Evolutionary conservation across 1,139 yeast species (phyloP), one percentile per base, ranked within the genome.

Genomic region (Arxiozyma slooffiae): DNA sequence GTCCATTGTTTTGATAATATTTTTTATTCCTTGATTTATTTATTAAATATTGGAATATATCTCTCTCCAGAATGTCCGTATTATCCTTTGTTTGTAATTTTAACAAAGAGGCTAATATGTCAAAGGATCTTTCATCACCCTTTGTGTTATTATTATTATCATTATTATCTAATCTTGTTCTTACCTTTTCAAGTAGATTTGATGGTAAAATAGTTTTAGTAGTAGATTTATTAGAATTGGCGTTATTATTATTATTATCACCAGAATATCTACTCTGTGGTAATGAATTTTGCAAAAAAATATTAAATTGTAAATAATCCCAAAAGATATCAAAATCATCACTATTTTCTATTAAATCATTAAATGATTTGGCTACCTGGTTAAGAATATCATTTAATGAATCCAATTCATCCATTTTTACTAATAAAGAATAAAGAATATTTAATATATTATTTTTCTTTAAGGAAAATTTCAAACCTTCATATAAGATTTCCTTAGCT

Each of bases 301-400:
- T 46, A 37, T 55, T 51, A 45, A 55, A 60, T 26, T 60, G 62
- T 18, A 65, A 52, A 45, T 54, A 61, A 48, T 64, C 68, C 60
- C 63, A 57, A 48, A 65, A 64, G 8, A 61, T 22, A 38, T 60
- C 60, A 43, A 59, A 61, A 43, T 61, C 63, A 20, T 61, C 62
- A 9, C 54, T 46, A 9, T 53, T 49, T 36, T 60, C 58, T 6
- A 61, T 50, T 22, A 53, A 50, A 17, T 53, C 44, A n/a, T 54
- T 48, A 45, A 50, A 58, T 3, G 60, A 53, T 1, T 38, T 24
- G 36, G 55, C 51, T 7, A 59, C 34, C 39, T 49, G 48, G 4
- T 52, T 42, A 16, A 61, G 50, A 14, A 61, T 23, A 22, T 45
- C 11, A 3, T 53, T 44, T 34, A 65, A 49, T 7, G 52, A 49